Percentiles rank a stretch among this genome's conserved stretches.
Conservation (phyloP, 2,329 filamentous ascomycete genomes). For the Ceratocystis lukuohia region DNA sequence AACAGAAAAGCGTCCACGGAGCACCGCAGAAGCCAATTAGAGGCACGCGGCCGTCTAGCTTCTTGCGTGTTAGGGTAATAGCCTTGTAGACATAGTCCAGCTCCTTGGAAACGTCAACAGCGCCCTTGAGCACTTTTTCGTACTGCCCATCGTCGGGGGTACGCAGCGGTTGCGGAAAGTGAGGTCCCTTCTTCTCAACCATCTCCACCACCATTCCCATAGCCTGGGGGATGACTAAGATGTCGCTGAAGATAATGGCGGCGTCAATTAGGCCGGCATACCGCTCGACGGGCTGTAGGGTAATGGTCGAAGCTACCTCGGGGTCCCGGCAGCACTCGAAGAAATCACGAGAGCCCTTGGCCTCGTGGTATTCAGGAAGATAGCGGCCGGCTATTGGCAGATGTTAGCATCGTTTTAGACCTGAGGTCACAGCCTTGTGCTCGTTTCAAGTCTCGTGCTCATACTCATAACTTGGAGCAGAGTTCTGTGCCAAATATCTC, state of each 20-base stretch:
- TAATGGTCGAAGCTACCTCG: slow-evolving; percentile 84
- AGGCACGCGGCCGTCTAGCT: slow-evolving; percentile 76
- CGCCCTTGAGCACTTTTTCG: slow-evolving; percentile 54
- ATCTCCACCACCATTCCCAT: slow-evolving; percentile 99
- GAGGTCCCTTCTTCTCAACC: slow-evolving; percentile 92
- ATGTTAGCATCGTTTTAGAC: neutral
- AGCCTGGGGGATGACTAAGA: slow-evolving; percentile 91
- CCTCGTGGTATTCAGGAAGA: slow-evolving; percentile 93
- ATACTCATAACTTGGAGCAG: neutral
- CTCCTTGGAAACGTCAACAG: slow-evolving; percentile 74
- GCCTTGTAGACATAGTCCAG: slow-evolving; percentile 93
- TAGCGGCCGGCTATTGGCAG: slow-evolving; percentile 66
- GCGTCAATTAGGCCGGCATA: slow-evolving; percentile 84
- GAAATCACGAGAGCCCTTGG: slow-evolving; percentile 82
- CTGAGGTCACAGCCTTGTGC: neutral
- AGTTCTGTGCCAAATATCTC: slow-evolving; percentile 16
- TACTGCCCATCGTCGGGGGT: slow-evolving; percentile 76
- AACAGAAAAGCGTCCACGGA: slow-evolving; percentile 92
- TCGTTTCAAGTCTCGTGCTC: neutral
- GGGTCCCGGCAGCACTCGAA: slow-evolving; percentile 94
- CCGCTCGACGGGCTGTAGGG: slow-evolving; percentile 86
- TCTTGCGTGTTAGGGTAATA: slow-evolving; percentile 78
- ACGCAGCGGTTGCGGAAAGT: slow-evolving; percentile 75
- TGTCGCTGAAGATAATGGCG: slow-evolving; percentile 98
- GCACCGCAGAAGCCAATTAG: slow-evolving; percentile 94